Evolutionary conservation across 2,329 filamentous ascomycete genomes (phyloP).

Genomic region (Anthostomella pinea): DNA sequence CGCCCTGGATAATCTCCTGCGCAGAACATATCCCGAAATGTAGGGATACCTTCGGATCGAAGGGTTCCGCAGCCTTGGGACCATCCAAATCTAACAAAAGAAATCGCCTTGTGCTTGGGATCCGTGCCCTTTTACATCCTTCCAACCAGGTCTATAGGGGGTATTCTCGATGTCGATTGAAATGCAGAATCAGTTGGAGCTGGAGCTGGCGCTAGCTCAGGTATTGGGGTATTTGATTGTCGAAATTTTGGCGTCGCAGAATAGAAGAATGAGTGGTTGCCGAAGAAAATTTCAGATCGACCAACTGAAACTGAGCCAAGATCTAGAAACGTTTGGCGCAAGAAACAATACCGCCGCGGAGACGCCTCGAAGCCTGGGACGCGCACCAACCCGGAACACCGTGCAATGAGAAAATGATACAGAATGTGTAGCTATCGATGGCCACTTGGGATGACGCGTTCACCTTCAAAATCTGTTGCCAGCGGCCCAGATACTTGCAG

Average conservation of each 20-base stretch:
- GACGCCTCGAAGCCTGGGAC: slow-evolving; percentile 17
- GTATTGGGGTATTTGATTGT: slow-evolving; percentile 29
- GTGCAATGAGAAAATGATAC: slow-evolving; percentile 32
- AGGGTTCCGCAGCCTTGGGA: slow-evolving; percentile 2
- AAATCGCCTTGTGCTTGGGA: slow-evolving; percentile 27
- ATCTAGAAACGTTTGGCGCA: slow-evolving; percentile 30
- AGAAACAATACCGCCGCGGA: slow-evolving; percentile 26
- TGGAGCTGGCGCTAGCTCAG: slow-evolving; percentile 17
- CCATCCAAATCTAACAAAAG: slow-evolving; percentile 30
- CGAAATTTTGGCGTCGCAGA: slow-evolving; percentile 26
- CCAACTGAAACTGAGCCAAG: slow-evolving; percentile 26
- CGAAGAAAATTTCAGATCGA: slow-evolving; percentile 23
- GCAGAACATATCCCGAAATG: slow-evolving; percentile 7
- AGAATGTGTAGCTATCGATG: slow-evolving; percentile 7
- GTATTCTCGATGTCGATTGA: slow-evolving; percentile 32
- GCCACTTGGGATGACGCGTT: background rate
- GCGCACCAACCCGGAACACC: slow-evolving; percentile 29
- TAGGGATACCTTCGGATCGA: slow-evolving; percentile 9
- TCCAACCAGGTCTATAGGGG: slow-evolving; percentile 34
- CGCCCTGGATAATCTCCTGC: slow-evolving; percentile 4
- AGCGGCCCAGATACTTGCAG: slow-evolving; percentile 76
- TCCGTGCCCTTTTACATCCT: slow-evolving; percentile 26
- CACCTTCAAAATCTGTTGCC: slow-evolving; percentile 57
- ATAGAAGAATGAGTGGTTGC: slow-evolving; percentile 19
- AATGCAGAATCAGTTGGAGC: slow-evolving; percentile 21